Evolutionary conservation across 768 basidiomycete species (phyloP), one percentile per base, ranked within the genome.

Genomic region (Pleurotus ostreatus): DNA sequence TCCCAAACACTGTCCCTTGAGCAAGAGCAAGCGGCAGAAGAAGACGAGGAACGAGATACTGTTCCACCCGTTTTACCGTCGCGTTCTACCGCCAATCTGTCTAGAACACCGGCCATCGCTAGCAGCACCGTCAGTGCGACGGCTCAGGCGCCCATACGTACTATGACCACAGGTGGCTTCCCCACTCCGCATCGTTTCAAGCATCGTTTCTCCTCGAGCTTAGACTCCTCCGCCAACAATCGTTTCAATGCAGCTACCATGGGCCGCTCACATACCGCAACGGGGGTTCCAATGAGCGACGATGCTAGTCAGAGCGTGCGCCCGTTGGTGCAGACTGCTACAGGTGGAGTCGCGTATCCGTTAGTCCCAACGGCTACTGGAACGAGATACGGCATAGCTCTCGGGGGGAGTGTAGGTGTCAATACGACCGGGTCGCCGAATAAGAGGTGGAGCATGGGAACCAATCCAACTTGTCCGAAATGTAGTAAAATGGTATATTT

Each of bases 401-500:
- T 88, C 8, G 68, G 71, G 5, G 72, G 74, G 22, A 51, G 57
- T 46, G 39, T 70, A n/a, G 41, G 59, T 9, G 65, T 72, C 7
- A 69, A 75, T 26, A 61, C 71, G 11, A 69, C 68, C 9, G 71
- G 70, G 25, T 67, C 68, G 12, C 72, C 77, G 26, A 73, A 74
- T 8, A 76, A 70, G 57, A 75, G 76, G 58, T 86, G 84, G 78
- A 84, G 81, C 37, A 71, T 67, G 20, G 77, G 79, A 18, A 81
- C 46, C 13, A 61, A 82, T 6, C 87, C 89, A 16, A 65, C 65
- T 16, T 94, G 91, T 62, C 82, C 85, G 7, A 77, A 78, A 55
- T 94, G 91, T 60, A 74, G 74, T 38, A 84, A 88, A 77, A 85
- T 78, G 51, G 91, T 94, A 8, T 94, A 89, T 71, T 92, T 93